Evolutionary conservation across 352 stramenopile species (phyloP).

Genomic region (Thraustochytrium sp.): DNA sequence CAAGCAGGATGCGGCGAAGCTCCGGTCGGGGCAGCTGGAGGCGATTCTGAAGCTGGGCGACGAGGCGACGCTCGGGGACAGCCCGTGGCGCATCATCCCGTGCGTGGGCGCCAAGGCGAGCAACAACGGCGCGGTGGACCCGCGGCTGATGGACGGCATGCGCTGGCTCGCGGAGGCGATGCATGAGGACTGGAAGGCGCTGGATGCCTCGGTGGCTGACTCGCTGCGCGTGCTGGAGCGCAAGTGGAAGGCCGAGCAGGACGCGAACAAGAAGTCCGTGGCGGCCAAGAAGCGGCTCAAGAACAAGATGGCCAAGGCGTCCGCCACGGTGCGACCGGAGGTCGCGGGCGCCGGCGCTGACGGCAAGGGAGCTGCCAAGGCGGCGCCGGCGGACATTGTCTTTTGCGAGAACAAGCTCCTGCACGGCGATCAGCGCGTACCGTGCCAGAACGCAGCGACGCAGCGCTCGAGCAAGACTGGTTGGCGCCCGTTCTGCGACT

Average conservation of each 20-base stretch:
- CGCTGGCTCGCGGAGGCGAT: not conserved
- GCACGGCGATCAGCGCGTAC: not conserved
- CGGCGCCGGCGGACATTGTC: no score
- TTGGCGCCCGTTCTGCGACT: not conserved
- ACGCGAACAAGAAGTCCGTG: constrained; percentile 24
- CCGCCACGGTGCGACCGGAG: not conserved
- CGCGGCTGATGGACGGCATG: constrained; percentile 16
- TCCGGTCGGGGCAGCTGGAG: not conserved
- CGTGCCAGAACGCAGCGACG: not conserved
- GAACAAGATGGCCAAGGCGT: not conserved
- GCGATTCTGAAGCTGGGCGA: not conserved
- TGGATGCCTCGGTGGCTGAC: not conserved
- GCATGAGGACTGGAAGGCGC: not conserved
- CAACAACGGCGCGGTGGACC: not conserved
- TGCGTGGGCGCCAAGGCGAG: not conserved
- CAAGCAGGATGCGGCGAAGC: not conserved
- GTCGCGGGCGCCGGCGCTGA: not conserved
- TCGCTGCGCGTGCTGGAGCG: not conserved
- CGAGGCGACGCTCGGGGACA: not conserved
- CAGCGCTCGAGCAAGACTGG: not conserved
- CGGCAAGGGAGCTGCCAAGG: not conserved
- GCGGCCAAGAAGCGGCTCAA: not conserved
- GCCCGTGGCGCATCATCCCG: not conserved
- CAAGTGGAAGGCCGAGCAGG: not conserved
- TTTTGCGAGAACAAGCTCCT: not conserved